Evolutionary conservation across 768 basidiomycete genomes (phyloP), one percentile per base, ranked within the genome.

Genomic region (Mycena venus): DNA sequence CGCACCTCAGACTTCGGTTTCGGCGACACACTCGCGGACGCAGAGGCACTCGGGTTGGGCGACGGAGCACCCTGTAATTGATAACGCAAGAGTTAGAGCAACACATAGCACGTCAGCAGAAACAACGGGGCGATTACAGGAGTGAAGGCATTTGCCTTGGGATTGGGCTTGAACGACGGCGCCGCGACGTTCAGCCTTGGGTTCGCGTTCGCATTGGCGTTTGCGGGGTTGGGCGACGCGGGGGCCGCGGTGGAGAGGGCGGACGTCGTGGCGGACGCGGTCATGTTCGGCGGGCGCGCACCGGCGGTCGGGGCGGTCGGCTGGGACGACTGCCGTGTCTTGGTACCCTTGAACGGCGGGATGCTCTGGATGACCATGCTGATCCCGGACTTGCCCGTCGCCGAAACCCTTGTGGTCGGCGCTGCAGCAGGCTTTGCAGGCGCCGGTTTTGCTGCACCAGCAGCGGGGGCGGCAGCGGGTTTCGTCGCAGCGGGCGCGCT

Each of bases 171-270:
- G 89, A 99, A 99, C 68, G 96, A 95, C 31, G 93, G 92, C 15
- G 98, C 97, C 71, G 94, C 94, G 68, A 93, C 95, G 77, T 98
- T 98, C 78, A 99, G 82, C 77, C 94, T n/a, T n/a, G n/a, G 91
- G 77, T 91, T 83, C 76, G 82, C 87, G 38, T 60, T 67, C 36
- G 89, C 86, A 7, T 84, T 83, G 17, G 89, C 83, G 12, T 51
- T 51, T 25, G n/a, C n/a, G n/a, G n/a, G n/a, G 10, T 84, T 90
- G 1, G 93, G 91, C 38, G 93, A 91, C 62, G 87, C 82, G 40
- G 88, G 86, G 0, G 62, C 19, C 51, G 62, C 69, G 78, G 75
- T 73, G 73, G 75, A 53, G 87, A 81, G 4, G 84, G 80, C 21
- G 80, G 79, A 72, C 29, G 76, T 78, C 29, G 75, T 75, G 51